Evolutionary conservation across 192 early-diverging fungal species (phyloP).

Genomic region (Chytriomyces sp.): DNA sequence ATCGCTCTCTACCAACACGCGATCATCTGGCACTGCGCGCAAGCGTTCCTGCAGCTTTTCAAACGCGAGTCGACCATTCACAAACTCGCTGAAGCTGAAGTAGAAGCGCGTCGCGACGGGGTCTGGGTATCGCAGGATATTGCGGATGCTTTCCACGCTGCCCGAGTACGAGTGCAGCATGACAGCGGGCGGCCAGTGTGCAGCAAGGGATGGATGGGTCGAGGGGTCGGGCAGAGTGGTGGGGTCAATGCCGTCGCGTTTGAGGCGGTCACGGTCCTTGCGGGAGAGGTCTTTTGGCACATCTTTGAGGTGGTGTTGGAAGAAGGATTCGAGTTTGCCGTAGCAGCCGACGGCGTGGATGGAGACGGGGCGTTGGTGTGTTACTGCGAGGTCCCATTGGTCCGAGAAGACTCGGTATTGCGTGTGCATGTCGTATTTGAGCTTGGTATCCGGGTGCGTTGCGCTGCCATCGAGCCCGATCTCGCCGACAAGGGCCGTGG

Average conservation of each 20-base stretch:
- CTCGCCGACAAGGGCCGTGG: conserved; percentile 59
- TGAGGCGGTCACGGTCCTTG: conserved; percentile 36
- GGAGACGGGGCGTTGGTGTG: conserved; percentile 33
- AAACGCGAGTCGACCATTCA: conserved; percentile 66
- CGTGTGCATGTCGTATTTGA: conserved; percentile 44
- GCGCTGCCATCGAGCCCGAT: conserved; percentile 67
- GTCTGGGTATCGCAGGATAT: conserved; percentile 46
- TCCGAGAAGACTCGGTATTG: conserved; percentile 60
- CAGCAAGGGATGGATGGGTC: conserved; percentile 31
- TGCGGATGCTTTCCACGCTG: conserved; percentile 67
- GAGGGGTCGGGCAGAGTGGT: neutral
- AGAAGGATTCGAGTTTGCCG: conserved; percentile 22
- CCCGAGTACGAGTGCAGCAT: conserved; percentile 88
- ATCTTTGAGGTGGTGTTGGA: neutral
- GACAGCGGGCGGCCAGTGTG: conserved; percentile 63
- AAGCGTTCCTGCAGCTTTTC: conserved; percentile 66
- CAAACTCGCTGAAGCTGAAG: conserved; percentile 75
- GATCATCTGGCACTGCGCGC: conserved; percentile 69
- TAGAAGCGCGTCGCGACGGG: conserved; percentile 55
- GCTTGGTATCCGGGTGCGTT: conserved; percentile 40
- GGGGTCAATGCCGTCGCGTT: conserved; percentile 24
- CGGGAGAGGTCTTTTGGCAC: conserved; percentile 25
- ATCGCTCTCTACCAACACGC: conserved; percentile 84
- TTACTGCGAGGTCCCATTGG: conserved; percentile 75
- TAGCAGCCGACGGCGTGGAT: conserved; percentile 20